These are phyloP conservation scores for Heteromeles arbutifolia DNA, from an alignment of 306 rosid genomes.

Conservation along the genomic window DNA sequence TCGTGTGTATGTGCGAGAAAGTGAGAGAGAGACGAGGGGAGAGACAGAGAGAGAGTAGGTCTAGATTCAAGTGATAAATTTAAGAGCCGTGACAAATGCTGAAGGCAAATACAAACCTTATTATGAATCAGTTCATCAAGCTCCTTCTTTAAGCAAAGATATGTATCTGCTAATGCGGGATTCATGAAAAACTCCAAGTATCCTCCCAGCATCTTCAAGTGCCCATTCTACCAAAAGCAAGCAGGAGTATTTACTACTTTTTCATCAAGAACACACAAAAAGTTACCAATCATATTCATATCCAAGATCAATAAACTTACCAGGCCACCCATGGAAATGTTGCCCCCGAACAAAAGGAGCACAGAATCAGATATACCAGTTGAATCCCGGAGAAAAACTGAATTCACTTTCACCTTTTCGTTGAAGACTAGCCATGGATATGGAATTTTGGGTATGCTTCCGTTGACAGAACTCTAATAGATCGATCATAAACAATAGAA, in stretches of 20 bases:
- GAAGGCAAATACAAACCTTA: slow-evolving; percentile 43
- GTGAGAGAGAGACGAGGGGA: background rate
- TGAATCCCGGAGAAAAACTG: slow-evolving; percentile 91
- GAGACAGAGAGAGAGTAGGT: background rate
- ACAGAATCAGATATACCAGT: slow-evolving; percentile 79
- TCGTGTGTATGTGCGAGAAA: background rate
- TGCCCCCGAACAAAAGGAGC: slow-evolving; percentile 84
- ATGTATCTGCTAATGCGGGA: slow-evolving; percentile 68
- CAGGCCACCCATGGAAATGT: slow-evolving; percentile 43
- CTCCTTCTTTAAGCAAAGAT: slow-evolving; percentile 58
- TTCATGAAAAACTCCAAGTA: slow-evolving; percentile 86
- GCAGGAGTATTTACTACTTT: background rate
- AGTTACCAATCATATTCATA: slow-evolving; percentile 1
- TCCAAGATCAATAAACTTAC: slow-evolving; percentile 16
- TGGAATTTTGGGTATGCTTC: slow-evolving; percentile 65
- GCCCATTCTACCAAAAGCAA: slow-evolving; percentile 45
- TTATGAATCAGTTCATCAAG: slow-evolving; percentile 67
- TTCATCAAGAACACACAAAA: background rate
- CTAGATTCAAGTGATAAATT: slow-evolving; percentile 8
- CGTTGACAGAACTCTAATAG: slow-evolving; percentile 76
- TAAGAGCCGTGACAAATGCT: background rate
- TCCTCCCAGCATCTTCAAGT: slow-evolving; percentile 54
- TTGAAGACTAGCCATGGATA: slow-evolving; percentile 96
- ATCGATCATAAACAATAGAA: slow-evolving; percentile 13
- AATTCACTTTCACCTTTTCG: slow-evolving; percentile 90